Evolutionary conservation across 2,329 filamentous ascomycete species (phyloP).

Genomic region (Trichocomaceae sp.): DNA sequence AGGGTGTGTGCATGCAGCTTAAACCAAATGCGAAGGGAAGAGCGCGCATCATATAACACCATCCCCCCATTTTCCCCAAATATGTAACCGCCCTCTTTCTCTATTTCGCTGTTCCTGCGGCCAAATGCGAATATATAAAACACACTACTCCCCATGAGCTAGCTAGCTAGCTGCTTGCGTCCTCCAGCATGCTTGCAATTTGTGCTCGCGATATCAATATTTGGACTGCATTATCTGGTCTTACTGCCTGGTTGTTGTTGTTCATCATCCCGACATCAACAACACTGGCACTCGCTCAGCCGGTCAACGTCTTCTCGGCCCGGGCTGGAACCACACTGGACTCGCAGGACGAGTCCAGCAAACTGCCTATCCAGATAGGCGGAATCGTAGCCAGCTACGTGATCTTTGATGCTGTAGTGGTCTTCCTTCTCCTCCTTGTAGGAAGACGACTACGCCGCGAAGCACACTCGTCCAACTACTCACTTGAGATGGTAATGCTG

Average conservation of each 20-base stretch:
- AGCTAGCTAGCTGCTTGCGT: background rate
- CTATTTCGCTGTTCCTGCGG: background rate
- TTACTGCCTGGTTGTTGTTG: background rate
- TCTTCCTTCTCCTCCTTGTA: slow-evolving; percentile 58
- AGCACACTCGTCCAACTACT: slow-evolving; percentile 47
- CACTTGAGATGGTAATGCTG: slow-evolving; percentile 53
- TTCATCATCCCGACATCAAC: background rate
- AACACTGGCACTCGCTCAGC: background rate
- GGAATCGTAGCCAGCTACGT: slow-evolving; percentile 81
- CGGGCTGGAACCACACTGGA: background rate
- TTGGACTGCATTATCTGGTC: background rate
- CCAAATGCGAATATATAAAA: slow-evolving; percentile 5
- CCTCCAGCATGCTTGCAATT: slow-evolving; percentile 1
- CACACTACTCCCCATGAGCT: background rate
- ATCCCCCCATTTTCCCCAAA: too few species aligned
- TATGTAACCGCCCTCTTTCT: background rate
- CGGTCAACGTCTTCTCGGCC: background rate
- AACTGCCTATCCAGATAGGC: slow-evolving; percentile 71
- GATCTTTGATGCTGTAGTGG: slow-evolving; percentile 66
- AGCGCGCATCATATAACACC: too few species aligned
- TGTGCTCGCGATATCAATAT: background rate
- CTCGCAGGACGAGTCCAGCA: slow-evolving; percentile 43
- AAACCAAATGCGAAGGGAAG: background rate
- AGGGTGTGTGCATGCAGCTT: background rate
- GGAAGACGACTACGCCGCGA: slow-evolving; percentile 49